Conservation (phyloP, 495 filamentous ascomycete genomes). For the Lentithecium fluviatile region DNA sequence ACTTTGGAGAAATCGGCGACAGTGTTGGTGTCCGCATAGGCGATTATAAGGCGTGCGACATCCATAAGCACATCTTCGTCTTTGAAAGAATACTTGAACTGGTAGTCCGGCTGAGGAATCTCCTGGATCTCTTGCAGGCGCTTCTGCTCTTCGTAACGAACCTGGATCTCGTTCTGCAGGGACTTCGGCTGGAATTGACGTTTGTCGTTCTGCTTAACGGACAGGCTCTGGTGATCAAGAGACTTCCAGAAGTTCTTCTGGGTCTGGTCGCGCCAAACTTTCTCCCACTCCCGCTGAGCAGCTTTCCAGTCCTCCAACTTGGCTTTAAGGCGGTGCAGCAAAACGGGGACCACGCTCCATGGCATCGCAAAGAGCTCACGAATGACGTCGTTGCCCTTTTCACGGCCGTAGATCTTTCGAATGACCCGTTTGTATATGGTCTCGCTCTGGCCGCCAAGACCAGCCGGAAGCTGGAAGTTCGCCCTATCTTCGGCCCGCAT, state of each 20-base stretch:
- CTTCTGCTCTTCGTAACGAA: constrained; percentile 80
- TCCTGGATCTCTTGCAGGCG: constrained; percentile 61
- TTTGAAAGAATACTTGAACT: constrained; percentile 68
- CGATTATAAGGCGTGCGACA: constrained; percentile 73
- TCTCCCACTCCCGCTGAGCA: constrained; percentile 96
- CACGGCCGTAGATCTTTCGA: constrained; percentile 95
- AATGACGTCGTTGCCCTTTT: constrained; percentile 78
- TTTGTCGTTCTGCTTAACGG: constrained; percentile 80
- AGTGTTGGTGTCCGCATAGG: constrained; percentile 69
- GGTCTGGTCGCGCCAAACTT: constrained; percentile 95
- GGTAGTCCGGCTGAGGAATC: constrained; percentile 60
- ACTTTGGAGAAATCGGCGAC: constrained; percentile 72
- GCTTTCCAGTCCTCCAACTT: constrained; percentile 97
- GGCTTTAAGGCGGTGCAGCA: constrained; percentile 83
- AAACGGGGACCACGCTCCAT: constrained; percentile 77
- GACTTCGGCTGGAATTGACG: constrained; percentile 84
- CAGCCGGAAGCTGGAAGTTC: constrained; percentile 71
- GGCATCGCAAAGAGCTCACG: constrained; percentile 78
- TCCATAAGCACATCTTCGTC: constrained; percentile 81
- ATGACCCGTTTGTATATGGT: constrained; percentile 94
- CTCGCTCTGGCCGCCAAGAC: constrained; percentile 88
- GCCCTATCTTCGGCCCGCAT: constrained; percentile 69
- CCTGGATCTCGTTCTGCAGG: constrained; percentile 79
- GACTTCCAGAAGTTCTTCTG: constrained; percentile 89
- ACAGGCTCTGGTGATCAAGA: constrained; percentile 91